Evolutionary conservation across 208 protist genomes (phyloP), one percentile per base, ranked within the genome.

Genomic region (Acanthamoeba rhysodes): DNA sequence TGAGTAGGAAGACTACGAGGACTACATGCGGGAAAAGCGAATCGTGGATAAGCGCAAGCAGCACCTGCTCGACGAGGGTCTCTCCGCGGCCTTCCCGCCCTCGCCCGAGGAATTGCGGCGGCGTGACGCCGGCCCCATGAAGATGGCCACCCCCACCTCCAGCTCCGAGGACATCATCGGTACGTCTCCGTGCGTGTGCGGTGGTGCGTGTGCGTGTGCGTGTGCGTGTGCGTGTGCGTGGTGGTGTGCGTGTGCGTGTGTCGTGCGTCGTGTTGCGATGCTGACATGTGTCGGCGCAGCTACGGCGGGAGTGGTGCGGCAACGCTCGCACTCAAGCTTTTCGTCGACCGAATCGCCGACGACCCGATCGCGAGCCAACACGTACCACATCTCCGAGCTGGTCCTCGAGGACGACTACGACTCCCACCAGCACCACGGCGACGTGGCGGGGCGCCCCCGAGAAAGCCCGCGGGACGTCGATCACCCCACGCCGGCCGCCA

Each of bases 321-420:
- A 68, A 29, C 62, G 62, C 62, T 68, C 62, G 62, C 62, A 68
- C 62, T 68, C 62, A 27, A 68, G 62, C 24, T 68, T 68, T 68
- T 68, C 62, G 62, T 68, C 62, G 62, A 68, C 62, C 7, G 62
- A 68, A 10, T 68, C 62, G 62, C 62, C 62, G 62, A 68, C 24
- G 62, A 68, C 72, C n/a, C 72, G 72, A 20, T 80, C 72, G 29
- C 72, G 72, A 22, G 72, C 72, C 72, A 80, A 80, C 72, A 80
- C 72, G 72, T 80, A 80, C 72, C 72, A 80, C 37, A 80, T 80
- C 29, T 80, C 72, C 72, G 72, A 80, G 72, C 72, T 80, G 29
- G 72, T 80, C 5, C 45, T 48, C 45, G 45, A 48, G 24, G 72
- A 80, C n/a, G 72, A 80, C 29, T 24, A 80, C 32, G 66, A 74